A percentile compares a stretch with the other conserved stretches of the same genome.
Conservation (phyloP, 2,329 filamentous ascomycete species). For the Penicillium italicum region DNA sequence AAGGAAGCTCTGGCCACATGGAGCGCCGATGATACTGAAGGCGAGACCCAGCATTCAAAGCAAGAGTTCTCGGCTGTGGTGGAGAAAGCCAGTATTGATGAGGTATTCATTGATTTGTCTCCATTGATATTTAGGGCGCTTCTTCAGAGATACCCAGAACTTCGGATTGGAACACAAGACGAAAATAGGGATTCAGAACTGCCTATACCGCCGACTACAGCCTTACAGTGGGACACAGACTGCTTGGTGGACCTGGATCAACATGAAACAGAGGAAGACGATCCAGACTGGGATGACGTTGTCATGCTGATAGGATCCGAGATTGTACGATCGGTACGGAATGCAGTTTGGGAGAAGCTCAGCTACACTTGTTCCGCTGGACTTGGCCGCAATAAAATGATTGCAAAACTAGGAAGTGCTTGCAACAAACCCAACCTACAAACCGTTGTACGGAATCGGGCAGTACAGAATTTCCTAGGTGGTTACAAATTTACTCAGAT, state of each 20-base stretch:
- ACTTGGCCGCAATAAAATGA: slow-evolving; percentile 86
- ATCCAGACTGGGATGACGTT: slow-evolving; percentile 96
- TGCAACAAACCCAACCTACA: slow-evolving; percentile 93
- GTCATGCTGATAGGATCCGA: slow-evolving; percentile 82
- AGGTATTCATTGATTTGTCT: slow-evolving; percentile 90
- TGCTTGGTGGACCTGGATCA: slow-evolving; percentile 75
- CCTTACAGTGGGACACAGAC: slow-evolving; percentile 75
- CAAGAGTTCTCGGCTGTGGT: slow-evolving; percentile 52
- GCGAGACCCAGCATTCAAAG: slow-evolving; percentile 19
- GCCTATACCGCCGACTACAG: slow-evolving; percentile 68
- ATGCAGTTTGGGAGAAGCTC: slow-evolving; percentile 63
- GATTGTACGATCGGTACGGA: slow-evolving; percentile 74
- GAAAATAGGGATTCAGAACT: slow-evolving; percentile 56
- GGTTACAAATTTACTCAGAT: slow-evolving; percentile 94
- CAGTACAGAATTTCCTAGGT: slow-evolving; percentile 71
- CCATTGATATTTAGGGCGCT: slow-evolving; percentile 74
- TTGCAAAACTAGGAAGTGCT: slow-evolving; percentile 87
- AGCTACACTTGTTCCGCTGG: slow-evolving; percentile 91
- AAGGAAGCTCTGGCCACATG: slow-evolving; percentile 64
- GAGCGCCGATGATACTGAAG: slow-evolving; percentile 23
- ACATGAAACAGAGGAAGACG: slow-evolving; percentile 67
- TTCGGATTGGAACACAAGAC: slow-evolving; percentile 57
- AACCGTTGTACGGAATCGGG: slow-evolving; percentile 86
- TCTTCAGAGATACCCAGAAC: slow-evolving; percentile 70
- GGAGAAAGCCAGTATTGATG: slow-evolving; percentile 93